Evolutionary conservation across 352 stramenopile species (phyloP).

Genomic region (Globisporangium nunn): DNA sequence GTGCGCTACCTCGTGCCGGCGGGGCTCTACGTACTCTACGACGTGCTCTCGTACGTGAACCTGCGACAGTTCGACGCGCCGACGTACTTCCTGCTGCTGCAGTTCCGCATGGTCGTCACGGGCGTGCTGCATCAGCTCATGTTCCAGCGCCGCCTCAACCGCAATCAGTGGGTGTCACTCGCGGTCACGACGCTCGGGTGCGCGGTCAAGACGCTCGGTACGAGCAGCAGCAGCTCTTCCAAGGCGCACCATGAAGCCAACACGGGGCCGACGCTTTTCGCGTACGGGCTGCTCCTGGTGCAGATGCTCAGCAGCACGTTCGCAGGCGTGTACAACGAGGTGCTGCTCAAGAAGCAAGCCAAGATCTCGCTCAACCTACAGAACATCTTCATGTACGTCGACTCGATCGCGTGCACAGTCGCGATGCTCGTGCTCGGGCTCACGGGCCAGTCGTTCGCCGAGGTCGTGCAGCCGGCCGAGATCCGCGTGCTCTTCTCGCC

Average conservation of each 20-base stretch:
- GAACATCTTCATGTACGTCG: slow-evolving; percentile 83
- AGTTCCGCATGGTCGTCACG: slow-evolving; percentile 79
- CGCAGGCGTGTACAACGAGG: slow-evolving; percentile 79
- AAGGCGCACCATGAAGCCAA: background rate
- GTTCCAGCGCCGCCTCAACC: slow-evolving; percentile 65
- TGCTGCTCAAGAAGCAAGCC: slow-evolving; percentile 69
- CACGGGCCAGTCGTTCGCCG: slow-evolving; percentile 54
- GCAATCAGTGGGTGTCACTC: slow-evolving; percentile 73
- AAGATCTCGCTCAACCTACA: slow-evolving; percentile 70
- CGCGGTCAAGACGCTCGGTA: slow-evolving; percentile 64
- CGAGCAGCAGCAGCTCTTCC: background rate
- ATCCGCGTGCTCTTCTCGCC: slow-evolving; percentile 58
- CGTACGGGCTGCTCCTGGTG: slow-evolving; percentile 55
- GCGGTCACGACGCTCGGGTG: slow-evolving; percentile 64
- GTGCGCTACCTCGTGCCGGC: slow-evolving; percentile 71
- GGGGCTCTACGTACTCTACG: slow-evolving; percentile 74
- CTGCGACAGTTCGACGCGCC: slow-evolving; percentile 61
- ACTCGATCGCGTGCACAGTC: slow-evolving; percentile 71
- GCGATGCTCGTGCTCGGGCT: slow-evolving; percentile 59
- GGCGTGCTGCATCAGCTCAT: slow-evolving; percentile 71
- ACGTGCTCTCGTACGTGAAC: slow-evolving; percentile 82
- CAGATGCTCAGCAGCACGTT: slow-evolving; percentile 82
- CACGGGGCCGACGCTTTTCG: slow-evolving; percentile 21
- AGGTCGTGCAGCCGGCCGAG: slow-evolving; percentile 43
- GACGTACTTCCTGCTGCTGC: slow-evolving; percentile 74